A percentile compares a stretch with the other conserved stretches of the same genome.
Conservation (phyloP, 2,329 filamentous ascomycete genomes). For the Coleophoma eucalyptorum region DNA sequence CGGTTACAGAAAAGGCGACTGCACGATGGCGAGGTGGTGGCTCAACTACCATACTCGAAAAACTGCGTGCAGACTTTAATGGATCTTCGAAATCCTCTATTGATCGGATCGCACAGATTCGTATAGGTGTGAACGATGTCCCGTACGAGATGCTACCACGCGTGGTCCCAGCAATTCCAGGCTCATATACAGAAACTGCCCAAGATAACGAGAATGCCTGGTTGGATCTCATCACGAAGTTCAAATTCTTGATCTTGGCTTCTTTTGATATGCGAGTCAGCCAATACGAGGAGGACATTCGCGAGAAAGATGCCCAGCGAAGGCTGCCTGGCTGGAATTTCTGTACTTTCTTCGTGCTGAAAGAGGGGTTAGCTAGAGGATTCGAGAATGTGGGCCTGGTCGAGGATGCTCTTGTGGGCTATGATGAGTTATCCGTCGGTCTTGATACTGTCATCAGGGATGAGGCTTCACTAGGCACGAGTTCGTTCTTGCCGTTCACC, state of each 20-base stretch:
- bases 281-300: constrained; percentile 96
- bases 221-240: constrained; percentile 77
- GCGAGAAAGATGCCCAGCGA: constrained; percentile 86
- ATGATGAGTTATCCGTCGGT: constrained; percentile 88
- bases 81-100: constrained; percentile 64
- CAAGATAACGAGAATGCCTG: constrained; percentile 80
- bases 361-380: constrained; percentile 87
- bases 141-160: constrained; percentile 61
- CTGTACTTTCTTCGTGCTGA: constrained; percentile 97
- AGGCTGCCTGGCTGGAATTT: constrained; percentile 96
- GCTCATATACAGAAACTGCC: constrained; percentile 64
- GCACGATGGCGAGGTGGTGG: constrained; percentile 76
- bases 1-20: constrained; percentile 60
- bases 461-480: constrained; percentile 54
- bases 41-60: constrained; percentile 82
- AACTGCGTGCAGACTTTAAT: constrained; percentile 87
- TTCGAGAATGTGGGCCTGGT: constrained; percentile 96
- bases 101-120: constrained; percentile 82
- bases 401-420: constrained; percentile 90
- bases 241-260: constrained; percentile 81
- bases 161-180: constrained; percentile 59
- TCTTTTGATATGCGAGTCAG: constrained; percentile 89
- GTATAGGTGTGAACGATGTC: constrained; percentile 68
- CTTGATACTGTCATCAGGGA: constrained; percentile 80
- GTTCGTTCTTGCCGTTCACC: constrained; percentile 66